Percentiles rank a stretch among this genome's conserved stretches.
phyloP scores from a whole-genome alignment of 2,329 filamentous ascomycete species.

The Bipolaris bicolor region DNA sequence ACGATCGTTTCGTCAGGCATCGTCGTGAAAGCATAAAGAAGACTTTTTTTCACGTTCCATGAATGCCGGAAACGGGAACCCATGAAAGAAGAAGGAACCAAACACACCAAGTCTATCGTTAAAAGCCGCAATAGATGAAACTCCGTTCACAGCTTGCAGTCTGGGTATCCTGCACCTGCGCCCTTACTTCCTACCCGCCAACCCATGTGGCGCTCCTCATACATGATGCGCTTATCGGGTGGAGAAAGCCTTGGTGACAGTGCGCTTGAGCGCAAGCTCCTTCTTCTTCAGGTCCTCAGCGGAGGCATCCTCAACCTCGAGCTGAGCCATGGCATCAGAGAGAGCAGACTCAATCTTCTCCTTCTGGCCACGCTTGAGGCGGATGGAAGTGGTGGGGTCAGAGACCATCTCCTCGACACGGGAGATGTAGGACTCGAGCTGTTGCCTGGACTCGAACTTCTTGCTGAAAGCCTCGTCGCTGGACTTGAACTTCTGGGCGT shows the following conservation, averaged over 20 bases:
- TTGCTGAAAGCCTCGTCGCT: constrained; percentile 99
- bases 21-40: constrained; percentile 38
- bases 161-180: constrained; percentile 41
- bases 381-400: constrained; percentile 92
- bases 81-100: constrained; percentile 37
- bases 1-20: constrained; percentile 37
- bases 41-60: constrained; percentile 34
- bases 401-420: constrained; percentile 99
- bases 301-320: constrained; percentile 90
- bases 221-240: constrained; percentile 68
- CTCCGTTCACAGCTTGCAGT: constrained; percentile 39
- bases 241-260: constrained; percentile 98
- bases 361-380: constrained; percentile 99
- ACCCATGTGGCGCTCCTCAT: constrained; percentile 12
- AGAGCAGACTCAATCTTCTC: constrained; percentile 99
- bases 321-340: constrained; percentile 95
- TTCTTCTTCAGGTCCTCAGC: constrained; percentile 99
- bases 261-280: constrained; percentile 95
- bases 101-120: constrained; percentile 46
- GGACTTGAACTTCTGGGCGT: constrained; percentile 98
- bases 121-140: constrained; percentile 42
- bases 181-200: constrained; percentile 27
- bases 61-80: constrained; percentile 35
- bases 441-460: constrained; percentile 98
- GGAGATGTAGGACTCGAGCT: constrained; percentile 98